Percentiles rank a stretch among this genome's conserved stretches.
Evolutionary conservation across 208 protist genomes (phyloP).

Genomic region (Crithidia acanthocephali): DNA sequence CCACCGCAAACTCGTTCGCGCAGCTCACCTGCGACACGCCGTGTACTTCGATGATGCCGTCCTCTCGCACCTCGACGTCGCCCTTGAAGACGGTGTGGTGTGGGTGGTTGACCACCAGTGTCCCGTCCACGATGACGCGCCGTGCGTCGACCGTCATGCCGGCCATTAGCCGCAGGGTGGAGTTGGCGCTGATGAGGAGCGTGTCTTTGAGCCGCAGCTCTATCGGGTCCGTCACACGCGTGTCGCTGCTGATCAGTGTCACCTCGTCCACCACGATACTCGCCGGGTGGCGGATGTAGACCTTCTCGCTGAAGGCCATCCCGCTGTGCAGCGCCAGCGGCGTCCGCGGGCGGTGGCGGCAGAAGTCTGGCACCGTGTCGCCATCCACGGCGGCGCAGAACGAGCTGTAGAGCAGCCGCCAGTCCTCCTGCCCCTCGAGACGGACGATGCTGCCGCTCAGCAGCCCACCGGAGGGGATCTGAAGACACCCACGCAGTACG

Average conservation of each 20-base stretch:
- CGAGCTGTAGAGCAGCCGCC: conserved; percentile 23
- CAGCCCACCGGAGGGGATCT: conserved; percentile 44
- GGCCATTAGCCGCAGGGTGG: conserved; percentile 11
- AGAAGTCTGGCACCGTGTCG: conserved; percentile 31
- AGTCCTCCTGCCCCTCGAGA: conserved; percentile 38
- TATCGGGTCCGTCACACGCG: conserved; percentile 35
- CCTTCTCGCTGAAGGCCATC: conserved; percentile 43
- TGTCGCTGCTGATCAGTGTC: conserved; percentile 26
- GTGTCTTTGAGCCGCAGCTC: conserved; percentile 15
- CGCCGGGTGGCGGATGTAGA: conserved; percentile 38
- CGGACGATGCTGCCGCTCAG: conserved; percentile 44
- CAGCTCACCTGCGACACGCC: conserved; percentile 25
- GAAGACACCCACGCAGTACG: conserved; percentile 50
- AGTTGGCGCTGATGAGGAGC: conserved; percentile 22
- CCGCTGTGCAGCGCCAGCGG: conserved; percentile 34
- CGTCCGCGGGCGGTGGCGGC: neutral
- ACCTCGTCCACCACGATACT: conserved; percentile 50
- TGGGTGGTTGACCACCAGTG: conserved; percentile 30
- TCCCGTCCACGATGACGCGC: conserved; percentile 24
- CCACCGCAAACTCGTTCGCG: conserved; percentile 17
- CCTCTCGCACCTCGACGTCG: conserved; percentile 38
- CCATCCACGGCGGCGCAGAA: conserved; percentile 22
- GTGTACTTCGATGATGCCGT: conserved; percentile 31
- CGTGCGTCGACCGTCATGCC: conserved; percentile 22
- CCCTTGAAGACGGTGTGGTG: conserved; percentile 22